These are phyloP conservation scores for Epichloe scottii DNA, from an alignment of 2,329 filamentous ascomycete genomes.

Conservation along the genomic window DNA sequence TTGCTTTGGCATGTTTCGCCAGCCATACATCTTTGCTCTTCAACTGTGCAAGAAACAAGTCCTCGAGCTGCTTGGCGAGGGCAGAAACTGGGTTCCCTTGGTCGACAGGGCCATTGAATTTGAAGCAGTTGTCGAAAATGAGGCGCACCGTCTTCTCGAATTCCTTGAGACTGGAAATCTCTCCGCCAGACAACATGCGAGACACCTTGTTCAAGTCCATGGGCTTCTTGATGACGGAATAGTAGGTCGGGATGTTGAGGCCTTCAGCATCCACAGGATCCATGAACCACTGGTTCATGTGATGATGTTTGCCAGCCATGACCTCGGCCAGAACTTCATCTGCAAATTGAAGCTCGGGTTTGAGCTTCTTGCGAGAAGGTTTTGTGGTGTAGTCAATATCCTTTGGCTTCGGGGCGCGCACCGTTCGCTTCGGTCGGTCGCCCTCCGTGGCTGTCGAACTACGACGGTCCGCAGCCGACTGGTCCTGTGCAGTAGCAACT, in stretches of 20 bases:
- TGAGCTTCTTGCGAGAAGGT: conserved; percentile 72
- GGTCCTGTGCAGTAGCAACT: conserved; percentile 10
- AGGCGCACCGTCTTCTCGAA: conserved; percentile 73
- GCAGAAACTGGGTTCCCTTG: conserved; percentile 58
- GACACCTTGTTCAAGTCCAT: conserved; percentile 87
- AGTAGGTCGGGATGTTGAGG: conserved; percentile 84
- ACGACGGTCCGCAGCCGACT: conserved; percentile 30
- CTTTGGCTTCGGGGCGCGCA: conserved; percentile 80
- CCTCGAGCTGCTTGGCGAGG: conserved; percentile 60
- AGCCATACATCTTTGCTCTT: conserved; percentile 71
- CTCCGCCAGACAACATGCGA: conserved; percentile 61
- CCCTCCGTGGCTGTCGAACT: conserved; percentile 68
- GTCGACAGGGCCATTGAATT: conserved; percentile 58
- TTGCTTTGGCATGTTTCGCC: conserved; percentile 51
- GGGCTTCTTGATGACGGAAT: conserved; percentile 87
- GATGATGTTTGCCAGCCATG: conserved; percentile 57
- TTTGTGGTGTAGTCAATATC: conserved; percentile 78
- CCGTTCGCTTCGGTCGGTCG: conserved; percentile 78
- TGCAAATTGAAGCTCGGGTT: conserved; percentile 82
- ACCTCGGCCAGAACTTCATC: conserved; percentile 70
- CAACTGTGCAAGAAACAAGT: conserved; percentile 65
- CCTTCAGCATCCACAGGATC: conserved; percentile 86
- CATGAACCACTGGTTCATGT: conserved; percentile 62
- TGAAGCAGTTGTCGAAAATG: conserved; percentile 81
- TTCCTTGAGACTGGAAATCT: conserved; percentile 73